A percentile compares a stretch with the other conserved stretches of the same genome.
Conservation (phyloP, 306 rosid genomes). For the Pterocarpus macrocarpus region DNA sequence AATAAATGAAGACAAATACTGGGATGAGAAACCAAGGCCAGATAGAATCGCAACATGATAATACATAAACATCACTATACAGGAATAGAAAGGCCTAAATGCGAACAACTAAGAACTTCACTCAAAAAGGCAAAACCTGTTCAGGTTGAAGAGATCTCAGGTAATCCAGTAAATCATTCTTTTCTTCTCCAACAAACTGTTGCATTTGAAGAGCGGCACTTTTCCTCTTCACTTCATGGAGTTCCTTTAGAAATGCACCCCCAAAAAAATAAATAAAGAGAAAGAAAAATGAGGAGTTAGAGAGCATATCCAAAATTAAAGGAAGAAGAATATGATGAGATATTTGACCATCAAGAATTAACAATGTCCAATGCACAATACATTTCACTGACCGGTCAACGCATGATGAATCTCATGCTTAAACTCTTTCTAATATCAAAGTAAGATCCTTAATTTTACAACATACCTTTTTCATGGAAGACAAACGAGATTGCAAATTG, state of each 20-base stretch:
- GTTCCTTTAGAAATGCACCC: conserved; percentile 69
- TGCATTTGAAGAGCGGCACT: conserved; percentile 97
- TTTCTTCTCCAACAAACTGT: conserved; percentile 95
- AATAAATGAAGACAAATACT: conserved; percentile 36
- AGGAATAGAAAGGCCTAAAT: not conserved
- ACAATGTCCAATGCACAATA: conserved; percentile 25
- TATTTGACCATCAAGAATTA: conserved; percentile 25
- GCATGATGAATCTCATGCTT: conserved; percentile 37
- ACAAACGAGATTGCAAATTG: conserved; percentile 77
- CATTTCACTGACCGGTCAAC: conserved; percentile 12
- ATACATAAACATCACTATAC: conserved; percentile 7
- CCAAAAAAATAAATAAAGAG: conserved; percentile 7
- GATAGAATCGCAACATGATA: conserved; percentile 22
- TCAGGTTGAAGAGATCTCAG: conserved; percentile 94
- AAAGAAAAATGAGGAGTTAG: conserved; percentile 31
- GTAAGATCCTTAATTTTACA: conserved; percentile 14
- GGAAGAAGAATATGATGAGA: conserved; percentile 26
- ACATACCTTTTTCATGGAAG: conserved; percentile 80
- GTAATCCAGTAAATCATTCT: conserved; percentile 92
- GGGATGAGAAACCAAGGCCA: conserved; percentile 30
- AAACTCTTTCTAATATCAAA: conserved; percentile 20
- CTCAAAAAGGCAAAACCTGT: conserved; percentile 62
- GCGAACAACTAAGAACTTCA: conserved; percentile 23
- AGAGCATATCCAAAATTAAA: conserved; percentile 27
- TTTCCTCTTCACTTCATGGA: conserved; percentile 83